Conservation (phyloP, 441 rosid species). For the Croton laevigatus region DNA sequence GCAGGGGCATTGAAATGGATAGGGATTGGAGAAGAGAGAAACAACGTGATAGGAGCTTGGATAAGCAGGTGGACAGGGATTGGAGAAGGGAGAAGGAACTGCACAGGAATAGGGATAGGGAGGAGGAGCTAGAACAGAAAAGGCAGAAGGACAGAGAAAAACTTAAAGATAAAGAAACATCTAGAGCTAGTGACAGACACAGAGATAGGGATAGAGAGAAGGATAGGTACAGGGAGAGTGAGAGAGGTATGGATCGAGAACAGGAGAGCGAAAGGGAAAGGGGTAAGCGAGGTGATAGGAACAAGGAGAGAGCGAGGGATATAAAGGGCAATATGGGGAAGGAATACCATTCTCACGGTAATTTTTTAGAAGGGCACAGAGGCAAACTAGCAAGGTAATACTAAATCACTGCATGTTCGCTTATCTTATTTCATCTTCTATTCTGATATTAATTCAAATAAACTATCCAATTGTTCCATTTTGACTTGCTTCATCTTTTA, state of each 20-base stretch:
- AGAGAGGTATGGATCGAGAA: constrained; percentile 34
- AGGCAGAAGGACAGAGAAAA: constrained; percentile 38
- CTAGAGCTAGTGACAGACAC: constrained; percentile 31
- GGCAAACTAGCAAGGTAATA: constrained; percentile 48
- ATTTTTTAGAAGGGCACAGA: constrained; percentile 31
- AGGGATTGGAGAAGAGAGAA: constrained; percentile 37
- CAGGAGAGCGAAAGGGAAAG: constrained; percentile 35
- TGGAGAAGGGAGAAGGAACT: constrained; percentile 24
- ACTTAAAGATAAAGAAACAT: constrained; percentile 36
- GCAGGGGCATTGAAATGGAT: constrained; percentile 43
- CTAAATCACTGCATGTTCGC: background rate
- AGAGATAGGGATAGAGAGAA: constrained; percentile 30
- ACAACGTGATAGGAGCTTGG: constrained; percentile 29
- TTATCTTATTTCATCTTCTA: background rate
- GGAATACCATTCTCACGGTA: constrained; percentile 31
- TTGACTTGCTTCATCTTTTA: background rate
- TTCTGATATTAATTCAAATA: background rate
- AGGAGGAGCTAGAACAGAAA: constrained; percentile 21
- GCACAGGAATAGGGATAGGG: constrained; percentile 36
- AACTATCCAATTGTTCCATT: background rate
- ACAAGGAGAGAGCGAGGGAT: constrained; percentile 39
- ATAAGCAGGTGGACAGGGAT: constrained; percentile 42
- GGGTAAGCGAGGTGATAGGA: constrained; percentile 43
- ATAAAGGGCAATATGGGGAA: constrained; percentile 30
- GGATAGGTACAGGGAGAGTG: constrained; percentile 33